Evolutionary conservation across 768 basidiomycete species (phyloP), one percentile per base, ranked within the genome.

Genomic region (Postia placenta): DNA sequence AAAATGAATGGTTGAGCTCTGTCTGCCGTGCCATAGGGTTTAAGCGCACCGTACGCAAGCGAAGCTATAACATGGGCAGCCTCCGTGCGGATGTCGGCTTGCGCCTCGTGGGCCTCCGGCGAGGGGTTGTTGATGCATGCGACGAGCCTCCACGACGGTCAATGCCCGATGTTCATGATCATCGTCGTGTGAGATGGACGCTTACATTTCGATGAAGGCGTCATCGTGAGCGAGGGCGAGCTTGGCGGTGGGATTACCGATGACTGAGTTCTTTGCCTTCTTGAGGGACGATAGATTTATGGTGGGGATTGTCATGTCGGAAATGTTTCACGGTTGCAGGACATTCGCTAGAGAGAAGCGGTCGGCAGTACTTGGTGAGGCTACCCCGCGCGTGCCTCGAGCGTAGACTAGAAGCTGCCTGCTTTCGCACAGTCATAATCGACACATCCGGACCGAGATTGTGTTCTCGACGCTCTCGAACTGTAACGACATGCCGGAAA

Each of bases 161-260:
- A 35, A 28, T 26, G n/a, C n/a, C n/a, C n/a, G n/a, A 45, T 50
- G 24, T 25, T 36, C 15, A 39, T 19, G 38, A 14, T 42, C 33
- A 42, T 26, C 44, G 7, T 22, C 17, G 2, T 15, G 24, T 25
- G 45, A 15, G 42, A 45, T 17, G 12, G 25, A 11, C 26, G 25
- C 75, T 58, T 56, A 85, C 82, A 67, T 71, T 54, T 71, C 69
- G 15, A 90, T 67, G 58, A 83, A 80, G 2, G 59, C 62, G 11
- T 73, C 67, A 55, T 90, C 83, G 37, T 71, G 65, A 0, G 81
- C 78, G 1, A 87, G 66, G 12, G 73, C 63, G 2, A 71, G 60
- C 62, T 91, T 91, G 1, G 85, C 84, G 0, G 79, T 76, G 0
- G 85, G 87, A 53, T 89, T 91, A 1, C 88, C 88, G 33, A 90